Evolutionary conservation across 805 yeast genomes (phyloP), one percentile per base, ranked within the genome.

Genomic region (Teunomyces funiuensis): DNA sequence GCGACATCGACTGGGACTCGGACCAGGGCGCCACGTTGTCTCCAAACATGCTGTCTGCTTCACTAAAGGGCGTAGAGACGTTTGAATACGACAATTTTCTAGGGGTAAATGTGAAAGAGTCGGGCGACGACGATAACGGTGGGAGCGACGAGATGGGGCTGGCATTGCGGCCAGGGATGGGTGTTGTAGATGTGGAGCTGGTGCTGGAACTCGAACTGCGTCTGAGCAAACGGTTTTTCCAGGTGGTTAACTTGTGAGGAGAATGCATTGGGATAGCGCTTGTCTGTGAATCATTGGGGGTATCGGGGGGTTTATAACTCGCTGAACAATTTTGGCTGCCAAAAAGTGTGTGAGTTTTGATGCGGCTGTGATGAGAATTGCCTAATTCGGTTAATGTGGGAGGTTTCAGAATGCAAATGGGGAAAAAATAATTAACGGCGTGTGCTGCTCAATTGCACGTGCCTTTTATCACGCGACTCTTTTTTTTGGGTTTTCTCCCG

Each of bases 31-130:
- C n/a, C 14, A 16, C n/a, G 10, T 25, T 19, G 30, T 25, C 38
- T n/a, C 15, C 29, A 11, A 25, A 22, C 16, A 25, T 16, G 22
- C 23, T 25, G 17, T 31, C 34, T 11, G 13, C 9, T 13, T 31
- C 34, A 17, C 34, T 31, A 14, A 36, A 36, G n/a, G 38, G 38
- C 9, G 38, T 36, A 3, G 22, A 36, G 14, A 17, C 34, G 19
- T 31, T 31, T 11, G 34, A 31, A 19, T 18, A n/a, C 11, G 25
- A n/a, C 25, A 31, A 20, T 19, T 20, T 9, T 9, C 25, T 9
- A 22, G 25, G 25, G 9, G 25, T 31, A 6, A 16, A 10, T 8
- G 25, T 31, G 34, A 31, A 31, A 10, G 25, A 19, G 15, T 17
- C 14, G 7, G 34, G 34, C 15, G 34, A 31, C 3, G 34, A 23